Base-by-base conservation (phyloP, 1,284 basidiomycete species). In the Cryptococcus deneoformans region DNA sequence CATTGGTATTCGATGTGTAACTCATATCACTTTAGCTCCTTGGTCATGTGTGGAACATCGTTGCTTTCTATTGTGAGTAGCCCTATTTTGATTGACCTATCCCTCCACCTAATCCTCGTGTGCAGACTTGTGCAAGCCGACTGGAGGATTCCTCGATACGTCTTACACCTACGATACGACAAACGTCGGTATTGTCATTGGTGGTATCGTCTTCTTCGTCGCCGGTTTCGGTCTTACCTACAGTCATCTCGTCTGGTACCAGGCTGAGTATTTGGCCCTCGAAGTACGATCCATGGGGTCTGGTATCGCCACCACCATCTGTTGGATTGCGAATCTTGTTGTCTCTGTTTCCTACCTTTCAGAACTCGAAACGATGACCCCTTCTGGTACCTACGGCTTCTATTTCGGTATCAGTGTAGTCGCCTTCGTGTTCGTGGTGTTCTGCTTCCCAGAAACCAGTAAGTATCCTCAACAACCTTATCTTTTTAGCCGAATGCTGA, bases 151-250 rank as follows among this genome's bases (percentile, higher is more conserved):
- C 20, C 20, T 20, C 20, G 20, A 20, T 20, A 20, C 20, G 20
- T 20, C 20, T 20, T 64, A 65, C 38, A 9, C 47, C 40, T 6
- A 60, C 63, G 14, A 53, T 39, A 55, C 57, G 14, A 62, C 56
- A 5, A 53, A 63, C 12, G 64, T 63, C 39, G 66, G 65, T 11
- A 61, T 68, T 52, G 61, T 76, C 40, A 61, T 73, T 73, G 35
- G 70, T 20, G 20, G 68, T 50, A 62, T 67, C 47, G 70, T 76
- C 16, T 53, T 73, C 34, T 76, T 71, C 56, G 65, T 71, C 36
- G 57, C 60, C 36, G 64, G 65, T 20, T 78, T 74, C 53, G 76
- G 73, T n/a, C 50, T 65, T 14, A 66, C 70, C 39, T 67, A 73
- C 35, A 68, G 69, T 12, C 72, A 73, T 54, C 61, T 77, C 8